Conservation (phyloP, 306 rosid species). For the Amphicarpaea edgeworthii region DNA sequence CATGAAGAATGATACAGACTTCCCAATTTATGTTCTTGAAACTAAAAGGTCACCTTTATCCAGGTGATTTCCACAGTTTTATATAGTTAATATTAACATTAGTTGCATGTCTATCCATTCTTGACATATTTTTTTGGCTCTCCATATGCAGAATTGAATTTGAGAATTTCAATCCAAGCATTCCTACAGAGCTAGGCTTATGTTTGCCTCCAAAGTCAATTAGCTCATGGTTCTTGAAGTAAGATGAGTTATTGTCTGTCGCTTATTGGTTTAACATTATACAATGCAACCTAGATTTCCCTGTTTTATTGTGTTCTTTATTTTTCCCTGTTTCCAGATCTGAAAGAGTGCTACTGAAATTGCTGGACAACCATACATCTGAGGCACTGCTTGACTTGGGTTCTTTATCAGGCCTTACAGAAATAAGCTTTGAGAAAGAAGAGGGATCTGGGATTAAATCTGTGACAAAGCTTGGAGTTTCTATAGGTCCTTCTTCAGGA, state of each 20-base stretch:
- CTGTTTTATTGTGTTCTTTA: constrained; percentile 35
- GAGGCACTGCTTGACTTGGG: constrained; percentile 80
- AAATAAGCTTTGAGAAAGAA: constrained; percentile 72
- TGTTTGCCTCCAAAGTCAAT: constrained; percentile 73
- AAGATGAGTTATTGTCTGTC: constrained; percentile 51
- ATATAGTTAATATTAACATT: constrained; percentile 28
- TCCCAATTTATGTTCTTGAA: constrained; percentile 69
- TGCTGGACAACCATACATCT: constrained; percentile 70
- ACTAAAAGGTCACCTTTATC: constrained; percentile 68
- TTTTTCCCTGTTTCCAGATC: constrained; percentile 60
- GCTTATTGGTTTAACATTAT: constrained; percentile 30
- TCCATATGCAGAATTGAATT: constrained; percentile 66
- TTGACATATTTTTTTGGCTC: constrained; percentile 43
- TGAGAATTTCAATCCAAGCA: constrained; percentile 54
- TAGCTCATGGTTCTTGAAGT: constrained; percentile 90
- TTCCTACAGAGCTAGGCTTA: constrained; percentile 75
- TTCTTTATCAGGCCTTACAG: constrained; percentile 90
- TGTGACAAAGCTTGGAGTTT: constrained; percentile 80
- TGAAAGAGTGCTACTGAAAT: constrained; percentile 70
- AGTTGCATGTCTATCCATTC: constrained; percentile 32
- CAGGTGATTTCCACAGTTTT: constrained; percentile 59
- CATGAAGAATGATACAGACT: constrained; percentile 76
- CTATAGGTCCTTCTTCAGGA: constrained; percentile 68
- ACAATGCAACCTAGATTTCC: constrained; percentile 43
- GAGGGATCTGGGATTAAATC: constrained; percentile 67